Evolutionary conservation across 2,329 filamentous ascomycete species (phyloP).

Genomic region (Trichoderma semiorbis): DNA sequence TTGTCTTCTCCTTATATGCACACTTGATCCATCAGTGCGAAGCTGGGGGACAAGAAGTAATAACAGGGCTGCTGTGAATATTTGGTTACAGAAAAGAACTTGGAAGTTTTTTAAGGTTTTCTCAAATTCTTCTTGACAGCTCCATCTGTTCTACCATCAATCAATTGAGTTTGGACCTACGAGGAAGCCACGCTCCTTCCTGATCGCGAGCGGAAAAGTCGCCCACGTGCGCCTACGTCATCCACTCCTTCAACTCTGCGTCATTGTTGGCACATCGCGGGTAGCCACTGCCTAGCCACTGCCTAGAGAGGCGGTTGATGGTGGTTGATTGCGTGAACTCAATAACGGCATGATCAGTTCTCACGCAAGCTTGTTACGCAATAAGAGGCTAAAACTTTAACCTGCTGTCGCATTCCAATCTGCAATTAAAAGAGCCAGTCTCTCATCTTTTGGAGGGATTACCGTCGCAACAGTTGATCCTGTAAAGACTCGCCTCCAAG

Average conservation of each 20-base stretch:
- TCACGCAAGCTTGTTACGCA: constrained; percentile 15
- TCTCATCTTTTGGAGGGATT: not conserved
- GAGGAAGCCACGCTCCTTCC: not conserved
- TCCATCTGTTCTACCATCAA: not conserved
- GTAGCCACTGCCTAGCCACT: not conserved
- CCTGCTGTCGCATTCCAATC: not conserved
- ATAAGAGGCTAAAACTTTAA: not conserved
- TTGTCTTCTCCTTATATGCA: not conserved
- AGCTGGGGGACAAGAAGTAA: not conserved
- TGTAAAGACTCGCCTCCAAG: not conserved
- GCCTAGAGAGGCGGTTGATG: not conserved
- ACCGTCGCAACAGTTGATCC: not conserved
- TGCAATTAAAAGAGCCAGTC: not conserved
- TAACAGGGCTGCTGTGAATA: not conserved
- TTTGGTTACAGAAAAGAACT: not conserved
- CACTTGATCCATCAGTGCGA: not conserved
- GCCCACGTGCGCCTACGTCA: constrained; percentile 18
- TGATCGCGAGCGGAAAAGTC: not conserved
- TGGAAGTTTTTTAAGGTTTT: not conserved
- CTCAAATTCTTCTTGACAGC: not conserved
- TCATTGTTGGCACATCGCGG: constrained; percentile 7
- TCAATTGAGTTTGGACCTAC: constrained; percentile 15
- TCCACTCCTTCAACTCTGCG: not conserved
- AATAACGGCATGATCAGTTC: not conserved
- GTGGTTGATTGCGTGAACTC: constrained; percentile 6